phyloP scores from a whole-genome alignment of 2,329 filamentous ascomycete genomes.

The Ceratocystis cubensis region DNA sequence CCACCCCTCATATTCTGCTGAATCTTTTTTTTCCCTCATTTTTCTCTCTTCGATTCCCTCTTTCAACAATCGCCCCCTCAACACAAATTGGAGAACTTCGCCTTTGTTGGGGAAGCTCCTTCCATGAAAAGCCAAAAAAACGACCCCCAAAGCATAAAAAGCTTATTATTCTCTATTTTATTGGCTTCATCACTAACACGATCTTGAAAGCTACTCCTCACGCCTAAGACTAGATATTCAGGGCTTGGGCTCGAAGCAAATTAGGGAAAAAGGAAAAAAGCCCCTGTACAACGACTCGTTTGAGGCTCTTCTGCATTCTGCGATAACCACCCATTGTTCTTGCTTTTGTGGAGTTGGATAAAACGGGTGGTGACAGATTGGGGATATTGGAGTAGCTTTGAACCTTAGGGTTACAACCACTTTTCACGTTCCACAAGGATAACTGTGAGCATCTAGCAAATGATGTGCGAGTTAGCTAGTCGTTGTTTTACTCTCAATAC shows the following conservation, averaged over 20 bases:
- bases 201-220: slow-evolving; percentile 2
- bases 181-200: neutral
- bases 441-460: too few relatives aligned
- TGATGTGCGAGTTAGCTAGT: too few relatives aligned
- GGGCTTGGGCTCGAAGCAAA: neutral
- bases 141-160: neutral
- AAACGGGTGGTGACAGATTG: too few relatives aligned
- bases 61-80: neutral
- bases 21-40: neutral
- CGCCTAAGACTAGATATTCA: neutral
- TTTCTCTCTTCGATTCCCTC: neutral
- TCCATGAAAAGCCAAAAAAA: neutral
- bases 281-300: neutral
- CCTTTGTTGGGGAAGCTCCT: slow-evolving; percentile 1
- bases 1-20: neutral
- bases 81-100: neutral
- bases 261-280: neutral
- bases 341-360: neutral
- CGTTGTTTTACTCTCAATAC: too few relatives aligned
- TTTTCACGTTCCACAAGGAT: too few relatives aligned
- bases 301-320: neutral
- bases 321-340: neutral
- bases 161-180: neutral
- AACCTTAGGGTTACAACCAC: too few relatives aligned
- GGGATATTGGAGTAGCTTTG: too few relatives aligned